Evolutionary conservation across 208 protist species (phyloP).

Genomic region (Blastocrithidia nonstop): DNA sequence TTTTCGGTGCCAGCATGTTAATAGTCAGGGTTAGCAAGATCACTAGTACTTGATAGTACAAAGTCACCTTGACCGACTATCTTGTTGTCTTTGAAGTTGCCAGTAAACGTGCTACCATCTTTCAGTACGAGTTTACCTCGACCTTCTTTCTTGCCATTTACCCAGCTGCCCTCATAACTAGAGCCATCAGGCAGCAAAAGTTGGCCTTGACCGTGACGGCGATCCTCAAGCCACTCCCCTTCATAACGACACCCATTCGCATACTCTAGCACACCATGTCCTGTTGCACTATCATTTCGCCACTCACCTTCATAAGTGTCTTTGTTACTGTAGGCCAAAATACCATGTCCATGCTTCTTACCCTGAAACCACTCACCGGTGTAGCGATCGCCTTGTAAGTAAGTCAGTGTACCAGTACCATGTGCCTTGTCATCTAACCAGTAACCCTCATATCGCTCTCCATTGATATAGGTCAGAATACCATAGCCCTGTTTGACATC

Average conservation of each 20-base stretch:
- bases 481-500: conserved; percentile 87
- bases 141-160: conserved; percentile 80
- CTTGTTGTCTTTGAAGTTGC: conserved; percentile 79
- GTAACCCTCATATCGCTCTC: conserved; percentile 79
- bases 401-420: conserved; percentile 79
- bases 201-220: conserved; percentile 68
- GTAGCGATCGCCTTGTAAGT: conserved; percentile 85
- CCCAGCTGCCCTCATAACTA: conserved; percentile 79
- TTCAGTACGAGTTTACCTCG: conserved; percentile 80
- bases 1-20: no score
- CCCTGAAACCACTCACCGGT: conserved; percentile 83
- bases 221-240: conserved; percentile 75
- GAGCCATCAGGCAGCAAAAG: conserved; percentile 70
- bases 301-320: conserved; percentile 86
- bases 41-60: conserved; percentile 74
- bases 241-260: conserved; percentile 85
- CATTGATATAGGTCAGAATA: conserved; percentile 79
- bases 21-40: conserved; percentile 86
- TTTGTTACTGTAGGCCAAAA: conserved; percentile 83
- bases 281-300: conserved; percentile 68
- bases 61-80: conserved; percentile 82
- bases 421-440: conserved; percentile 85
- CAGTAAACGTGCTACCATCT: conserved; percentile 75
- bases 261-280: conserved; percentile 76
- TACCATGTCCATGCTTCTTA: conserved; percentile 81